These are phyloP conservation scores for Lachnum nothofagi DNA, from an alignment of 2,329 filamentous ascomycete genomes.

Conservation along the genomic window DNA sequence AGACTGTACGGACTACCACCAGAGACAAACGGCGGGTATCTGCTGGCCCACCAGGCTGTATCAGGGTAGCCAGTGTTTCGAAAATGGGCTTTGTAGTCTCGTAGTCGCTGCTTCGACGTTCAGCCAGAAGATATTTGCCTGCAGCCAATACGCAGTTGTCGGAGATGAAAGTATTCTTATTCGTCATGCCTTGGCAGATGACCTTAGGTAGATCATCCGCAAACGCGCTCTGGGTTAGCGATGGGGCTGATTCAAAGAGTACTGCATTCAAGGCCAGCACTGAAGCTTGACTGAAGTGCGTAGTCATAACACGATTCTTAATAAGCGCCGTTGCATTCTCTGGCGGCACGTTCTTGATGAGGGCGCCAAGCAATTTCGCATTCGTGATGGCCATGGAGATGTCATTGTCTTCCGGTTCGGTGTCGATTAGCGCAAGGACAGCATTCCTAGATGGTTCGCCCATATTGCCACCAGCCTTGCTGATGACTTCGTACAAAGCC, in stretches of 20 bases:
- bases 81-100: conserved; percentile 77
- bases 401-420: conserved; percentile 70
- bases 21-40: conserved; percentile 83
- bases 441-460: conserved; percentile 79
- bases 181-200: conserved; percentile 72
- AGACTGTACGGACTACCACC: conserved; percentile 81
- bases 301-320: conserved; percentile 72
- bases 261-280: conserved; percentile 85
- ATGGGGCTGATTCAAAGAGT: conserved; percentile 70
- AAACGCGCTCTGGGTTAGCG: conserved; percentile 60
- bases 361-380: conserved; percentile 79
- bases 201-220: conserved; percentile 70
- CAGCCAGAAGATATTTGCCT: conserved; percentile 78
- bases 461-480: conserved; percentile 93
- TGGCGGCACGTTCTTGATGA: conserved; percentile 77
- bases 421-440: conserved; percentile 85
- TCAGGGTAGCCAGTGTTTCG: conserved; percentile 66
- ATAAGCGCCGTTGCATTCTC: conserved; percentile 58
- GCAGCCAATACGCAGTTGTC: conserved; percentile 86
- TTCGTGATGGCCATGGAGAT: conserved; percentile 81
- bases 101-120: conserved; percentile 61
- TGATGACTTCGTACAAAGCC: conserved; percentile 91
- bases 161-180: conserved; percentile 73
- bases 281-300: conserved; percentile 70
- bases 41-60: conserved; percentile 70